Conservation (phyloP, 768 basidiomycete species). For the Suillus luteus region DNA sequence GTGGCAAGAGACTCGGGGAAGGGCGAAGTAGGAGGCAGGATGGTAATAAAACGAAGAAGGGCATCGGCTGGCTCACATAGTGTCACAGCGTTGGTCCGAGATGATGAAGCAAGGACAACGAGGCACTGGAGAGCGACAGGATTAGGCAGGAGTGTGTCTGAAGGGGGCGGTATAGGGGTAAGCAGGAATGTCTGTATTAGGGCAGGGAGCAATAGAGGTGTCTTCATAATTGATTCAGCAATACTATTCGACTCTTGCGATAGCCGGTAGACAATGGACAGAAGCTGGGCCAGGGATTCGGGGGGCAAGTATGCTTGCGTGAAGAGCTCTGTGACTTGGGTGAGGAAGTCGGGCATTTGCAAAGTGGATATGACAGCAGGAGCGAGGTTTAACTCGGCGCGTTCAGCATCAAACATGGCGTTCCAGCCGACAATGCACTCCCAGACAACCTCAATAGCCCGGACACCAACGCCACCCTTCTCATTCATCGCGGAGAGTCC, state of each 20-base stretch:
- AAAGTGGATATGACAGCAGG: conserved; percentile 22
- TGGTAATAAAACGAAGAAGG: conserved; percentile 70
- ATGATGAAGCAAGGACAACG: conserved; percentile 57
- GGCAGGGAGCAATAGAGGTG: conserved; percentile 52
- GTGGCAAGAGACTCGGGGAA: conserved; percentile 40
- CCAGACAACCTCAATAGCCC: conserved; percentile 75
- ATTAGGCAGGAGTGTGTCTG: conserved; percentile 37
- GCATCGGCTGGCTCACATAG: conserved; percentile 61
- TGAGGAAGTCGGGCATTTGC: conserved; percentile 48
- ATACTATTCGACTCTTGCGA: conserved; percentile 57
- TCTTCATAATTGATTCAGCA: conserved; percentile 53
- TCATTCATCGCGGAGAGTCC: conserved; percentile 68
- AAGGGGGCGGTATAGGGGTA: conserved; percentile 46
- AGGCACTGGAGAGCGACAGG: conserved; percentile 59
- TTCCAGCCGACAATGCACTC: conserved; percentile 73
- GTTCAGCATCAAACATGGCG: conserved; percentile 31
- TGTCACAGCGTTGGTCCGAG: conserved; percentile 64
- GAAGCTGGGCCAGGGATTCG: conserved; percentile 55
- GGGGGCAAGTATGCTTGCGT: conserved; percentile 45
- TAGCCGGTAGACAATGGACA: conserved; percentile 61
- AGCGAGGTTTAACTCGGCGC: conserved; percentile 43
- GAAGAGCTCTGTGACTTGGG: conserved; percentile 47
- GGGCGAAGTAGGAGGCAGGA: conserved; percentile 48
- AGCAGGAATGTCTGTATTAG: conserved; percentile 61
- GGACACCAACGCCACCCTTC: conserved; percentile 64